Evolutionary conservation across 2,329 filamentous ascomycete species (phyloP).

Genomic region (Tolypocladium tundrense): DNA sequence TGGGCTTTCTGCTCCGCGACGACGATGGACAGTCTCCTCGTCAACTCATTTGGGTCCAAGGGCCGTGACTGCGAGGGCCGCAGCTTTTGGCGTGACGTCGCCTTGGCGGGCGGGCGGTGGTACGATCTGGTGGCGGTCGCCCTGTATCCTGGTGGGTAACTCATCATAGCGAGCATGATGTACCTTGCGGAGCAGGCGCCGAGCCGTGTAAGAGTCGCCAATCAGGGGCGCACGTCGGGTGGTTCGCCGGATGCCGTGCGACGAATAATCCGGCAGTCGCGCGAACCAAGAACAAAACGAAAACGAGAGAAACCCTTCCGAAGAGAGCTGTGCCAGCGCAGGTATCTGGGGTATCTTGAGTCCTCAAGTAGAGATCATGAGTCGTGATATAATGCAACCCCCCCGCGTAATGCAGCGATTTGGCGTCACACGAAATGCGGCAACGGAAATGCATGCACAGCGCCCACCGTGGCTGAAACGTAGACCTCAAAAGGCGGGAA

Average conservation of each 20-base stretch:
- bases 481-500: not conserved
- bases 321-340: not conserved
- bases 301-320: too few species aligned
- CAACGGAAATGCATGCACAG: not conserved
- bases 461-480: not conserved
- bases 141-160: conserved; percentile 2
- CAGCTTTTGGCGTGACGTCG: conserved; percentile 1
- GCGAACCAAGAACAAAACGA: not conserved
- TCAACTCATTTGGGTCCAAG: conserved; percentile 46
- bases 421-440: not conserved
- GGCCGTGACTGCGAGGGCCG: conserved; percentile 16
- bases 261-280: not conserved
- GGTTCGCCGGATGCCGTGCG: not conserved
- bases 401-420: not conserved
- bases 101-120: not conserved
- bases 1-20: conserved; percentile 37
- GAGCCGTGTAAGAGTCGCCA: not conserved
- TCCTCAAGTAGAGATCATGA: not conserved
- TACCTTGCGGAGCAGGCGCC: not conserved
- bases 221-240: not conserved
- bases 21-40: conserved; percentile 39
- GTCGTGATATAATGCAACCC: not conserved
- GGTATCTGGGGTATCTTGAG: not conserved
- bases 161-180: conserved; percentile 5
- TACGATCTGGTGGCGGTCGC: conserved; percentile 1